Percentiles rank a stretch among this genome's conserved stretches.
Conservation (phyloP, 2,329 filamentous ascomycete genomes). For the Zalaria obscura region DNA sequence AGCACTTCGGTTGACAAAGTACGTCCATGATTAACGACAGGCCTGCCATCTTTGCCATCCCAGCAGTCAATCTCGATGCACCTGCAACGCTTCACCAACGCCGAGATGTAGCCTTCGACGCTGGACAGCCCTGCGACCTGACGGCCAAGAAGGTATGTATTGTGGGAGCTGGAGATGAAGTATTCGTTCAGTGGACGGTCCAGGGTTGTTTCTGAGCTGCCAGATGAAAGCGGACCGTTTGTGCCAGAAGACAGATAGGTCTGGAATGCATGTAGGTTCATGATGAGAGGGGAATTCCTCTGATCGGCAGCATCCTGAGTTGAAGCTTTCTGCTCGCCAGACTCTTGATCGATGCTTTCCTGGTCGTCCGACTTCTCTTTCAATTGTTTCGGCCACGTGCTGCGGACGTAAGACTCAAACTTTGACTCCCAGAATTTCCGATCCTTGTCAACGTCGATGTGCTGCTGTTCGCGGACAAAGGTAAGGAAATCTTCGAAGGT, state of each 20-base stretch:
- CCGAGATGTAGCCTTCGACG: slow-evolving; percentile 86
- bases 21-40: slow-evolving; percentile 79
- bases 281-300: slow-evolving; percentile 36
- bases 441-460: slow-evolving; percentile 58
- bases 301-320: slow-evolving; percentile 16
- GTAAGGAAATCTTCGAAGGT: slow-evolving; percentile 57
- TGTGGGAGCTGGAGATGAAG: slow-evolving; percentile 96
- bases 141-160: slow-evolving; percentile 86
- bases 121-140: slow-evolving; percentile 85
- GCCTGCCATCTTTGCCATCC: slow-evolving; percentile 80
- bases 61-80: slow-evolving; percentile 98
- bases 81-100: slow-evolving; percentile 75
- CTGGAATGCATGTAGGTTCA: slow-evolving; percentile 68
- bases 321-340: too few relatives aligned
- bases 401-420: slow-evolving; percentile 52
- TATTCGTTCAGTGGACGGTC: slow-evolving; percentile 89
- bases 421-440: slow-evolving; percentile 52
- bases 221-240: slow-evolving; percentile 46
- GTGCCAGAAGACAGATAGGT: slow-evolving; percentile 61
- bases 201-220: slow-evolving; percentile 31
- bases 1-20: slow-evolving; percentile 80
- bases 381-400: slow-evolving; percentile 25
- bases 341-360: too few relatives aligned
- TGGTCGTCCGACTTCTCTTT: too few relatives aligned
- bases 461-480: slow-evolving; percentile 63